A percentile compares a stretch with the other conserved stretches of the same genome.
phyloP scores from a whole-genome alignment of 2,329 filamentous ascomycete genomes.

The Ophiosphaerella korrae region DNA sequence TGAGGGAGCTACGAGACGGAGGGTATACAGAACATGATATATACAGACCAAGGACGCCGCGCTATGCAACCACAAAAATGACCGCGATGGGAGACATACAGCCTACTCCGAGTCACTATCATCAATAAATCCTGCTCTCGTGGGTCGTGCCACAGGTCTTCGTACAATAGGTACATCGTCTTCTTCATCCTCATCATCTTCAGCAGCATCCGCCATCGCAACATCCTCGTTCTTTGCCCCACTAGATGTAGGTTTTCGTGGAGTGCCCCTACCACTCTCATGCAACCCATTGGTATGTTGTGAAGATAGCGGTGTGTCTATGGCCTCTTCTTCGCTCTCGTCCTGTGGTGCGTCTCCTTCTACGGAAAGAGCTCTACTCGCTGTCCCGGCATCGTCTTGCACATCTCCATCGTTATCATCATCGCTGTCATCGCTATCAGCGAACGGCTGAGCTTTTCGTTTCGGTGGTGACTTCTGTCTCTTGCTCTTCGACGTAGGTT shows the following conservation, averaged over 20 bases:
- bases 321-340: constrained; percentile 39
- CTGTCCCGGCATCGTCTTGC: constrained; percentile 22
- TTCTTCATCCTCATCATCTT: constrained; percentile 50
- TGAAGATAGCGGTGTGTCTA: constrained; percentile 50
- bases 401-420: constrained; percentile 29
- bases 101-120: constrained; percentile 51
- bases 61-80: constrained; percentile 12
- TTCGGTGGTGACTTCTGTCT: constrained; percentile 40
- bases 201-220: constrained; percentile 30
- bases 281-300: constrained; percentile 29
- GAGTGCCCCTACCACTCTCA: constrained; percentile 19
- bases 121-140: constrained; percentile 51
- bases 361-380: constrained; percentile 35
- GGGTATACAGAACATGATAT: constrained; percentile 30
- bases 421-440: constrained; percentile 37
- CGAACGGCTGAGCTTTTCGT: constrained; percentile 33
- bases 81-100: not conserved
- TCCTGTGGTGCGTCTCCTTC: constrained; percentile 21
- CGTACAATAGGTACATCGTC: constrained; percentile 41
- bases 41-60: constrained; percentile 23
- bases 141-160: constrained; percentile 43
- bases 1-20: constrained; percentile 3
- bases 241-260: constrained; percentile 6
- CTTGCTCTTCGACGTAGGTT: constrained; percentile 26
- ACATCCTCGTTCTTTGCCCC: constrained; percentile 21